Percentiles rank a stretch among this genome's conserved stretches.
Conservation (phyloP, 2,329 filamentous ascomycete species). For the Thielaviopsis ethacetica region DNA sequence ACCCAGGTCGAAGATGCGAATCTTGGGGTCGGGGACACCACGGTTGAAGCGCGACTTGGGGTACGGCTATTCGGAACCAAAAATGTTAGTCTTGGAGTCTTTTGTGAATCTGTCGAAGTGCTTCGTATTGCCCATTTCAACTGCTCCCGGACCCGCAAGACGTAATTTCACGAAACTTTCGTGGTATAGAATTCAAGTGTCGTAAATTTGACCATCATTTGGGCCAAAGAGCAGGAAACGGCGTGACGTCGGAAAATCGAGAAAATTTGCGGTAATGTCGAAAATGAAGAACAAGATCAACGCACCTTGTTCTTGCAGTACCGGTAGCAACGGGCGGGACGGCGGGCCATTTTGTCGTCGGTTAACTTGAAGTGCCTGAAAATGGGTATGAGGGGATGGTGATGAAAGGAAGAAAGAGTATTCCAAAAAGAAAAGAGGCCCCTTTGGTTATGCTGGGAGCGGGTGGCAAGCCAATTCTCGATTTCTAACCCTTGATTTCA, state of each 20-base stretch:
- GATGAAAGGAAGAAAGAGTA: constrained; percentile 18
- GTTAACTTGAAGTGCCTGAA: constrained; percentile 16
- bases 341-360: constrained; percentile 85
- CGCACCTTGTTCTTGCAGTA: constrained; percentile 99
- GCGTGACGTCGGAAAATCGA: not conserved
- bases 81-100: constrained; percentile 13
- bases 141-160: not conserved
- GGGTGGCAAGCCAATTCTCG: constrained; percentile 14
- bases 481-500: constrained; percentile 33
- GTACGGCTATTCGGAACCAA: constrained; percentile 50
- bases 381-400: constrained; percentile 18
- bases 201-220: not conserved
- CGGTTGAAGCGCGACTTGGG: constrained; percentile 99
- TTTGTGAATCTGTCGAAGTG: not conserved
- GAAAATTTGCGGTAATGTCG: not conserved
- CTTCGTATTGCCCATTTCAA: not conserved
- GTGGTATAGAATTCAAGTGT: not conserved
- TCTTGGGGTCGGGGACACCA: constrained; percentile 76
- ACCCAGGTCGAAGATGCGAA: constrained; percentile 97
- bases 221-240: not conserved
- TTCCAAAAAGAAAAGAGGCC: constrained; percentile 9
- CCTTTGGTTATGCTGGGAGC: constrained; percentile 10
- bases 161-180: not conserved
- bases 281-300: constrained; percentile 15
- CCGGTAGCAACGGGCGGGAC: constrained; percentile 98